A percentile compares a stretch with the other conserved stretches of the same genome.
phyloP scores from a whole-genome alignment of 2,329 filamentous ascomycete species.

The Penicillium sp. region DNA sequence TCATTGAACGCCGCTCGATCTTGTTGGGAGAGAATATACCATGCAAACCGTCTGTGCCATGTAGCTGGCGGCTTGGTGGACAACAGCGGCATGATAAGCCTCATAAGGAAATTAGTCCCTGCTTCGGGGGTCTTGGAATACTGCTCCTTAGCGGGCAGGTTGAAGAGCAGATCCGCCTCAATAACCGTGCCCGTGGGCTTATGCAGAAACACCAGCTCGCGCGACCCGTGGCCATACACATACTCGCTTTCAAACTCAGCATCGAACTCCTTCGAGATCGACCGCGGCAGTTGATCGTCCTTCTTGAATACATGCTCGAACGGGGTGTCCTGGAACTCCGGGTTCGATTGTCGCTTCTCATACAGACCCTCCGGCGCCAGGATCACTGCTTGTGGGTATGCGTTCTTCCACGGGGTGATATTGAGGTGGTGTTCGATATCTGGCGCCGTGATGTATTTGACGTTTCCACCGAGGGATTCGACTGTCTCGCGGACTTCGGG shows the following conservation, averaged over 20 bases:
- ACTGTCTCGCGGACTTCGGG: conserved; percentile 65
- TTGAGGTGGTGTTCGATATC: conserved; percentile 97
- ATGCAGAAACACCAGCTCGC: conserved; percentile 85
- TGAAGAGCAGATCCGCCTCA: conserved; percentile 89
- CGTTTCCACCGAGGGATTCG: conserved; percentile 63
- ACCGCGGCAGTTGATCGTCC: conserved; percentile 51
- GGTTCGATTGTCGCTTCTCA: conserved; percentile 70
- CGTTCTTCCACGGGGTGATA: conserved; percentile 77
- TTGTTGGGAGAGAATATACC: conserved; percentile 66
- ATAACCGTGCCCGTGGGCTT: conserved; percentile 77
- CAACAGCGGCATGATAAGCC: conserved; percentile 58
- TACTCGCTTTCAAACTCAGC: conserved; percentile 83
- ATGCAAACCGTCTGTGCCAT: conserved; percentile 76
- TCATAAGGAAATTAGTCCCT: conserved; percentile 59
- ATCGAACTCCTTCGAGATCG: conserved; percentile 76
- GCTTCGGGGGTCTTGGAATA: conserved; percentile 61
- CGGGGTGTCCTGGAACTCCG: conserved; percentile 55
- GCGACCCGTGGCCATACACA: conserved; percentile 75
- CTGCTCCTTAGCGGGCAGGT: conserved; percentile 83
- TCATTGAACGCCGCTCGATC: conserved; percentile 69
- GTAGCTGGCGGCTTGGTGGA: conserved; percentile 59
- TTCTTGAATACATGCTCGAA: conserved; percentile 69
- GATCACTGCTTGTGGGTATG: conserved; percentile 75
- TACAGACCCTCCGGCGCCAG: conserved; percentile 79
- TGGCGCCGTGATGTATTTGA: conserved; percentile 81